Conservation (phyloP, 176 grass and related monocot genomes). For the Tuctoria greenei region DNA sequence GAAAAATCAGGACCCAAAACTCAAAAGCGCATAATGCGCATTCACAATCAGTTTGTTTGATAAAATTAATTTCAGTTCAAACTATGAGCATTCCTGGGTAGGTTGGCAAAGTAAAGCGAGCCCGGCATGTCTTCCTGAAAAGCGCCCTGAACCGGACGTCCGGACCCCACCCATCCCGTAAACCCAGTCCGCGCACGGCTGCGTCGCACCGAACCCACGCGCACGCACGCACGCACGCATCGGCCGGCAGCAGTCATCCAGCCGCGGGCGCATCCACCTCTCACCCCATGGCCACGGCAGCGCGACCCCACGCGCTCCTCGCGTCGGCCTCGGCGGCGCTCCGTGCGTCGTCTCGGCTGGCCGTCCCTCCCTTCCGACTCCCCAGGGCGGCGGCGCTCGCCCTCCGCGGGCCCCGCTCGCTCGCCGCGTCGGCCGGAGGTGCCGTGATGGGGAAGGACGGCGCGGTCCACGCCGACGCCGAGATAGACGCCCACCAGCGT, state of each 20-base stretch:
- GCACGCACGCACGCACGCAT: neutral
- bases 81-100: too few species aligned
- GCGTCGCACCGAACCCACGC: too few species aligned
- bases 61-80: too few species aligned
- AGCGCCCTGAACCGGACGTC: too few species aligned
- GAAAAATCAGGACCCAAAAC: too few species aligned
- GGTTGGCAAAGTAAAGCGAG: too few species aligned
- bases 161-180: too few species aligned
- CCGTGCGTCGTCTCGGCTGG: slow-evolving; percentile 3
- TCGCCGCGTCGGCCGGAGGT: slow-evolving; percentile 31
- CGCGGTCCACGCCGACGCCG: slow-evolving; percentile 38
- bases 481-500: slow-evolving; percentile 80
- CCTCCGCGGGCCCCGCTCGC: slow-evolving; percentile 9
- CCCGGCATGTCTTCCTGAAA: too few species aligned
- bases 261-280: neutral
- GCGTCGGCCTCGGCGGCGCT: slow-evolving; percentile 31
- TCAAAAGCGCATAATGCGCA: too few species aligned
- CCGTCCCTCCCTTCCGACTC: neutral
- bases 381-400: slow-evolving; percentile 1
- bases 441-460: slow-evolving; percentile 47
- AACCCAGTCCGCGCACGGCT: too few species aligned
- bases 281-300: slow-evolving; percentile 26
- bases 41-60: too few species aligned
- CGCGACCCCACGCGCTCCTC: slow-evolving; percentile 29
- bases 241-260: neutral